Evolutionary conservation across 176 grass and related monocot genomes (phyloP).

Genomic region (Echinochloa phyllopogon): DNA sequence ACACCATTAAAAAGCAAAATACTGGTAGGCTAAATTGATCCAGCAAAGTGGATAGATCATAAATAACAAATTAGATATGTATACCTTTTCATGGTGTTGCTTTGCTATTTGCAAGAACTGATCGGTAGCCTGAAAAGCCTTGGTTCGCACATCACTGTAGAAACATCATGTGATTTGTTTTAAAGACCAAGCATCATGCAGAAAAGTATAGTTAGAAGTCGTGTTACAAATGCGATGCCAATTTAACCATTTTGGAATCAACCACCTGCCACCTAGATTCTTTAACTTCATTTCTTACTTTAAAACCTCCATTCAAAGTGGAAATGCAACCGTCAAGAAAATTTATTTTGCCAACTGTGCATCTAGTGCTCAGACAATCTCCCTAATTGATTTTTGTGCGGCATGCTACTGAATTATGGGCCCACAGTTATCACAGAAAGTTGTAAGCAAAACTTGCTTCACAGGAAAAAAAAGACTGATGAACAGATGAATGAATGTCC

Average conservation of each 20-base stretch:
- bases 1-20: constrained; percentile 9
- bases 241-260: not conserved
- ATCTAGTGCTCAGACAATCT: constrained; percentile 38
- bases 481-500: not conserved
- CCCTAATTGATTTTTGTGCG: not conserved
- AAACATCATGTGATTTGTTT: constrained; percentile 34
- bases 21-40: constrained; percentile 18
- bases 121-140: constrained; percentile 96
- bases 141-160: constrained; percentile 90
- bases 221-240: constrained; percentile 9
- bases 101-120: constrained; percentile 92
- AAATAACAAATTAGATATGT: constrained; percentile 34
- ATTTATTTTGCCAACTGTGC: constrained; percentile 1
- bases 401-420: not conserved
- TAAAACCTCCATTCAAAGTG: not conserved
- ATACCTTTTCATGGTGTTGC: constrained; percentile 92
- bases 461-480: not conserved
- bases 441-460: constrained; percentile 5
- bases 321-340: not conserved
- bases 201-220: constrained; percentile 12
- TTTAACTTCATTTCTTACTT: constrained; percentile 1
- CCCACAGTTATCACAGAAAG: not conserved
- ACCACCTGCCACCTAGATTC: not conserved
- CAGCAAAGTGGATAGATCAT: constrained; percentile 18
- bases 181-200: constrained; percentile 18